A percentile compares a stretch with the other conserved stretches of the same genome.
Conservation (phyloP, 1,139 yeast species). For the Nakaseomyces kungkrabaensis region DNA sequence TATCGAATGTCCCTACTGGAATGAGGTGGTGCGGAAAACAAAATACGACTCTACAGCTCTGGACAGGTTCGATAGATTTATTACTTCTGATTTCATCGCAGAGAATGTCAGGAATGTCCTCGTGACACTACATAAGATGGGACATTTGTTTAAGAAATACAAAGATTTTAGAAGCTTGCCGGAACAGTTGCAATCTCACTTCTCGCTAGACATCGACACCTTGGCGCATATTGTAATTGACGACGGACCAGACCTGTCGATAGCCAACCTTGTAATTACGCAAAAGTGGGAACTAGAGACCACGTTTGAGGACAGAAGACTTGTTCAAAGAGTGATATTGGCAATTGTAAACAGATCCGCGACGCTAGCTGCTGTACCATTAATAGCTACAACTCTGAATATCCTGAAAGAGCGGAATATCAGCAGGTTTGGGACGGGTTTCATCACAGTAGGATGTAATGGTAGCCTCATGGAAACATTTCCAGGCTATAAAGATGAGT, state of each 20-base stretch:
- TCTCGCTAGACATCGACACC: conserved; percentile 73
- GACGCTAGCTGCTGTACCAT: conserved; percentile 72
- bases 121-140: conserved; percentile 52
- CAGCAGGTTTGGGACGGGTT: background rate
- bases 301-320: conserved; percentile 54
- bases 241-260: conserved; percentile 56
- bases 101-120: conserved; percentile 43
- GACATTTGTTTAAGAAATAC: conserved; percentile 48
- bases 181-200: conserved; percentile 60
- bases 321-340: conserved; percentile 60
- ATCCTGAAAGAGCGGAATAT: background rate
- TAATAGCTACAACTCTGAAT: conserved; percentile 58
- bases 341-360: conserved; percentile 84
- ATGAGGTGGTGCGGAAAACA: background rate
- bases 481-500: conserved; percentile 72
- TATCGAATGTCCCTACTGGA: background rate
- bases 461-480: conserved; percentile 89
- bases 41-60: background rate
- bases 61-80: background rate
- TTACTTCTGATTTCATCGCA: background rate
- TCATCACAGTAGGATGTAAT: conserved; percentile 54
- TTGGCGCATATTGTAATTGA: conserved; percentile 78
- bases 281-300: conserved; percentile 61
- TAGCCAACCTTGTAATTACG: conserved; percentile 54
- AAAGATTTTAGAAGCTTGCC: conserved; percentile 46